These are phyloP conservation scores for Diaporthe citrichinensis DNA, from an alignment of 2,329 filamentous ascomycete genomes.

Conservation along the genomic window DNA sequence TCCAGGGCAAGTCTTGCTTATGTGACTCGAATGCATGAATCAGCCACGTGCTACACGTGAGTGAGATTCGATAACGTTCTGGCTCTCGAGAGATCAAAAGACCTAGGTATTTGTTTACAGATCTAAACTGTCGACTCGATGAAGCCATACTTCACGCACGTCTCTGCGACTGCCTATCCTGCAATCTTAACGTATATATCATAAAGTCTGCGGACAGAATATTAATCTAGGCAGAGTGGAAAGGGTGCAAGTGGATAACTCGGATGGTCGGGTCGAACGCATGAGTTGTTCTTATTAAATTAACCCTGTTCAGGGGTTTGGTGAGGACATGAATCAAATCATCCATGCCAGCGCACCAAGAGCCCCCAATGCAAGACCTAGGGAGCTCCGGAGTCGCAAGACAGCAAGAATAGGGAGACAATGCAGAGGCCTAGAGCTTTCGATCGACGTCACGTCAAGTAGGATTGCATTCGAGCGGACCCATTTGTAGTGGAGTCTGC, in stretches of 20 bases:
- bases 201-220: too few relatives aligned
- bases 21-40: not conserved
- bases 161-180: not conserved
- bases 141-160: not conserved
- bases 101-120: too few relatives aligned
- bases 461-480: not conserved
- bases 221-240: not conserved
- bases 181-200: not conserved
- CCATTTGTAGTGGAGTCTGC: conserved; percentile 17
- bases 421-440: not conserved
- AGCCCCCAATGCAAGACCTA: not conserved
- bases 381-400: not conserved
- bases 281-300: not conserved
- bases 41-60: not conserved
- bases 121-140: not conserved
- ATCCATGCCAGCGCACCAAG: not conserved
- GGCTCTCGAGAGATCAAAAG: too few relatives aligned
- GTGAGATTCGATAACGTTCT: not conserved
- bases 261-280: not conserved
- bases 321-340: not conserved
- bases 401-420: not conserved
- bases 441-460: not conserved
- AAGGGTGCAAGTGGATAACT: not conserved
- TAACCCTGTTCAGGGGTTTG: not conserved
- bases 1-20: not conserved